Evolutionary conservation across 768 basidiomycete species (phyloP), one percentile per base, ranked within the genome.

Genomic region (Boletellus ananas): DNA sequence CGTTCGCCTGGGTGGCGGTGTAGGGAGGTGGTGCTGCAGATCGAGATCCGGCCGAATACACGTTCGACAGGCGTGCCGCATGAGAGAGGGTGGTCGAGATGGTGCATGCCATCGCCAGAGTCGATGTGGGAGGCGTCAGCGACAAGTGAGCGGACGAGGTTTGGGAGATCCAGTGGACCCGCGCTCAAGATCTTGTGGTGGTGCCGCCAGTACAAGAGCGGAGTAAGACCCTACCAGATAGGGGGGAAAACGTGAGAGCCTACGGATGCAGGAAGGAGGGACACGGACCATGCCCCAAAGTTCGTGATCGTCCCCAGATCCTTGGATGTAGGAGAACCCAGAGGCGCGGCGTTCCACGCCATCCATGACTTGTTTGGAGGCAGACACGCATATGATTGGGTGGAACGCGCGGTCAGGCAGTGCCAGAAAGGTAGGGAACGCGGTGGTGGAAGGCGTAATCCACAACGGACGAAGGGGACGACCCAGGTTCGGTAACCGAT

Each of bases 221-320:
- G 87, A 1, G 83, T 90, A 47, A 95, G 70, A 4, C 91, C 91
- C 87, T 91, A 57, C 36, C 23, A 25, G 23, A 25, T 4, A 6
- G 23, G 23, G 4, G 23, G n/a, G n/a, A n/a, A 34, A 34, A 31
- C 20, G 3, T 25, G 27, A 21, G n/a, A 25, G 14, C 17, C 4
- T 29, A 42, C n/a, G 41, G 25, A 23, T 35, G 17, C 27, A 12
- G 27, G 38, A 34, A 25, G 2, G 43, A 45, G 39, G 27, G 18
- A 27, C 14, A 63, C 73, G 27, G 48, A 88, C 89, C 80, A 80
- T 79, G 25, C 84, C 79, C 93, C 92, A 94, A 6, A 87, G 73
- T 66, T 96, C 94, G 61, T 94, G 91, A 59, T 98, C 95, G 60
- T 97, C 95, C 0, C 94, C 95, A 0, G 89, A 90, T 1, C 95